Evolutionary conservation across 1,139 yeast species (phyloP).

Genomic region (Scheffersomyces parashehatae): DNA sequence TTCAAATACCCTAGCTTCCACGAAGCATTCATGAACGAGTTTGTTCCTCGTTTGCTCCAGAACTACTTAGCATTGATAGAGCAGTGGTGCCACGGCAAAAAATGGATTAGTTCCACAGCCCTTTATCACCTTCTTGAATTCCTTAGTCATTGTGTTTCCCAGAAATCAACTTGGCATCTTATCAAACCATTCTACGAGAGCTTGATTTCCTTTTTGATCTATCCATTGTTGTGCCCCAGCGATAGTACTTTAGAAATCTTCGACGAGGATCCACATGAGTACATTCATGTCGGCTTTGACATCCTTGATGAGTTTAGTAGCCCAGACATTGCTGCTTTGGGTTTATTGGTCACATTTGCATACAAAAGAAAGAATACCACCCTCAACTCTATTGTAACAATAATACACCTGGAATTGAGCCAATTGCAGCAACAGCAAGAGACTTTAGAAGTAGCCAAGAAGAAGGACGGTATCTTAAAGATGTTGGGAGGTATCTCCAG

Average conservation of each 20-base stretch:
- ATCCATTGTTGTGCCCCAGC: slow-evolving; percentile 74
- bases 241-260: slow-evolving; percentile 72
- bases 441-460: slow-evolving; percentile 59
- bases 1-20: slow-evolving; percentile 54
- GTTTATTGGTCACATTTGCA: slow-evolving; percentile 63
- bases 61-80: slow-evolving; percentile 68
- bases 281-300: slow-evolving; percentile 78
- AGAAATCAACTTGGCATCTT: slow-evolving; percentile 68
- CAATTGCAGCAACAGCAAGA: slow-evolving; percentile 43
- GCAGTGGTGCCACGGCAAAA: slow-evolving; percentile 62
- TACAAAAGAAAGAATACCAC: slow-evolving; percentile 64
- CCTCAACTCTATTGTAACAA: slow-evolving; percentile 63
- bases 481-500: slow-evolving; percentile 74
- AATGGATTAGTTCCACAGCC: slow-evolving; percentile 72
- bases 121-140: slow-evolving; percentile 69
- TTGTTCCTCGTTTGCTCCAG: slow-evolving; percentile 72
- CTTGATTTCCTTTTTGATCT: slow-evolving; percentile 70
- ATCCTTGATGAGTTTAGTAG: slow-evolving; percentile 57
- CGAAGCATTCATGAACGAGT: slow-evolving; percentile 47
- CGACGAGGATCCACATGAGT: slow-evolving; percentile 89
- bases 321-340: slow-evolving; percentile 70
- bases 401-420: slow-evolving; percentile 58
- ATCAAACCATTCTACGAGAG: slow-evolving; percentile 70
- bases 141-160: slow-evolving; percentile 68
- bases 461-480: slow-evolving; percentile 79